These are phyloP conservation scores for Craspedostauros australis DNA, from an alignment of 108 stramenopile genomes.

Conservation along the genomic window DNA sequence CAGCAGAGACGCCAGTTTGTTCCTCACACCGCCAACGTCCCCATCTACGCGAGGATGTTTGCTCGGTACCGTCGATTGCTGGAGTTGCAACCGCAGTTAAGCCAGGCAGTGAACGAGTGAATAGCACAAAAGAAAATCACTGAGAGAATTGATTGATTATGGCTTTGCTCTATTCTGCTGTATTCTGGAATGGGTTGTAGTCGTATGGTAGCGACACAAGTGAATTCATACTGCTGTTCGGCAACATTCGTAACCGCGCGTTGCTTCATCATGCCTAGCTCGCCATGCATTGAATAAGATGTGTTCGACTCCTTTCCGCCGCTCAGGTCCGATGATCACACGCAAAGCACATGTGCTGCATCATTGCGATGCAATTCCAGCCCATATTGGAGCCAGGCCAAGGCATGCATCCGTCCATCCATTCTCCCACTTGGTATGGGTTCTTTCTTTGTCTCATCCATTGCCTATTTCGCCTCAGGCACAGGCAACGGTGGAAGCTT, in stretches of 20 bases:
- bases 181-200: background rate
- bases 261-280: background rate
- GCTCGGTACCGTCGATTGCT: conserved; percentile 15
- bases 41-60: conserved; percentile 1
- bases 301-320: too few relatives aligned
- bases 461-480: too few relatives aligned
- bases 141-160: background rate
- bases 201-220: background rate
- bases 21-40: conserved; percentile 4
- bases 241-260: background rate
- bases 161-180: background rate
- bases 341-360: too few relatives aligned
- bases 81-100: conserved; percentile 5
- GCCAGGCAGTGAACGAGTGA: conserved; percentile 5
- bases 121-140: background rate
- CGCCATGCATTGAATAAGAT: too few relatives aligned
- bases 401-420: too few relatives aligned
- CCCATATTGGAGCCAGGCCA: too few relatives aligned
- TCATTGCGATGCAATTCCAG: too few relatives aligned
- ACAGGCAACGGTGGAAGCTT: too few relatives aligned
- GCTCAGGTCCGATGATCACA: too few relatives aligned
- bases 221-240: background rate
- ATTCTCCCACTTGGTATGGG: too few relatives aligned
- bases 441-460: too few relatives aligned
- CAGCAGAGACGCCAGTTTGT: conserved; percentile 6